These are phyloP conservation scores for Solanum acaule DNA, from an alignment of 257 asterid genomes.

Conservation along the genomic window DNA sequence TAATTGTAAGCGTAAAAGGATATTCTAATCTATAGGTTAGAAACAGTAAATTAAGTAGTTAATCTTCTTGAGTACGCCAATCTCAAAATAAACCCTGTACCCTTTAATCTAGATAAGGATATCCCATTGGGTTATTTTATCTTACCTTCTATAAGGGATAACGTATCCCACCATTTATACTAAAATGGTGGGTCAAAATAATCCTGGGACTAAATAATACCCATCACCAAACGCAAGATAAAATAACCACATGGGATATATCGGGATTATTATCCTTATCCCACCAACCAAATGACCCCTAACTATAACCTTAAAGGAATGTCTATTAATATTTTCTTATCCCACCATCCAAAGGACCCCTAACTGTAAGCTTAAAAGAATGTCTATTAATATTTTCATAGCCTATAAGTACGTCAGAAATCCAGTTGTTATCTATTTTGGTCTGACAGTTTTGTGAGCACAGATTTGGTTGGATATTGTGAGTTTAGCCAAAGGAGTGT, in stretches of 20 bases:
- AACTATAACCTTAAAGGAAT: neutral
- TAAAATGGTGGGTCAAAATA: neutral
- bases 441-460: neutral
- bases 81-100: neutral
- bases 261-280: neutral
- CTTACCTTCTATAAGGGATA: neutral
- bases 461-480: neutral
- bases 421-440: neutral
- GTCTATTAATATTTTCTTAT: neutral
- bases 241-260: neutral
- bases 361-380: no score
- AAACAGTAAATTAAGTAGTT: neutral
- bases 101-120: neutral
- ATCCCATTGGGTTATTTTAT: neutral
- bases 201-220: neutral
- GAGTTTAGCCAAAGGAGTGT: neutral
- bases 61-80: neutral
- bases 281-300: neutral
- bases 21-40: neutral
- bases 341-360: neutral
- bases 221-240: neutral
- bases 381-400: neutral
- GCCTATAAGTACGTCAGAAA: neutral
- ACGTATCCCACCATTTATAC: neutral
- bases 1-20: neutral